Base-by-base conservation (phyloP, 2,329 filamentous ascomycete genomes). In the Diaporthe ilicicola region DNA sequence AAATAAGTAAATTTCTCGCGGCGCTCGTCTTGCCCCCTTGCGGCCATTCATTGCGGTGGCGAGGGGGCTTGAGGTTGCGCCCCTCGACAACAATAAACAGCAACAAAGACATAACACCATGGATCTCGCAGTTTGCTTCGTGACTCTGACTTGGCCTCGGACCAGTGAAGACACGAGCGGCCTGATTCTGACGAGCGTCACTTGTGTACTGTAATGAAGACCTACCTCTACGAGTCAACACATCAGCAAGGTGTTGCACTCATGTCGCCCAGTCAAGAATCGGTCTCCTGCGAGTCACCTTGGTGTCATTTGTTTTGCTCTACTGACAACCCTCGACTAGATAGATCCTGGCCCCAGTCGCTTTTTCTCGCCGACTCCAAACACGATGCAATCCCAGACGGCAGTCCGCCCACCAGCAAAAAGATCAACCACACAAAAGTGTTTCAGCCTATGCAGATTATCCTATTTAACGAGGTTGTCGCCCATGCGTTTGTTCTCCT, bases 61-160 rank as follows among this genome's bases (percentile, higher is more conserved):
- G 17, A 66, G 61, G 22, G 13, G 22, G 32, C 62, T 42, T 15
- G 48, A 37, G 22, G 37, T 46, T 5, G 32, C 22, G n/a, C 12
- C 42, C 53, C 34, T 50, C 50, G 55, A 19, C 32, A 71, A 42
- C 44, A 70, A 59, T 32, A 59, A 19, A 37, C n/a, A 22, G 54
- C 48, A 51, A 68, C 9, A 29, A 59, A 34, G 34, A 48, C 24
- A 59, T 32, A 22, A 37, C 42, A 29, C 55, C 13, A 22, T 37
- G 9, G 22, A 3, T 50, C 32, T 48, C n/a, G 17, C 29, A 34
- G 12, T 4, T 27, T 50, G n/a, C 13, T 50, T 6, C 13, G 19
- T 12, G 29, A 17, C 29, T 37, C 10, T 19, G 9, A 15, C 12
- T 27, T 4, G 12, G 46, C 24, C 22, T 48, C 12, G 7, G 10